phyloP scores from a whole-genome alignment of 1,139 yeast species.

The Hyphopichia buzzinii region DNA sequence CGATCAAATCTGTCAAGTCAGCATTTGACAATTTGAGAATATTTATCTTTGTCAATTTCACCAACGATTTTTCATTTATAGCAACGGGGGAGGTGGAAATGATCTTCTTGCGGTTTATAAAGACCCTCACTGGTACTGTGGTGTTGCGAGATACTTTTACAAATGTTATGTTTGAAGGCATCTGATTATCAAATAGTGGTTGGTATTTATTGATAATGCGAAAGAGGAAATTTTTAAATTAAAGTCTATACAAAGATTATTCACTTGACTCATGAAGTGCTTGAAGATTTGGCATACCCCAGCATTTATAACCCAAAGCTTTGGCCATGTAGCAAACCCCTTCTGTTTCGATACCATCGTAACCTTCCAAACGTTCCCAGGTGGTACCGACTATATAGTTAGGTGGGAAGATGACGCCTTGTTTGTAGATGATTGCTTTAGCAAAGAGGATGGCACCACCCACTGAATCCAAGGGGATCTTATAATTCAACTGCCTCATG shows the following conservation, averaged over 20 bases:
- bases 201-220: too few relatives aligned
- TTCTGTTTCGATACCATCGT: constrained; percentile 54
- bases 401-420: constrained; percentile 48
- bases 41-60: constrained; percentile 13
- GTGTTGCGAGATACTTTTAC: constrained; percentile 8
- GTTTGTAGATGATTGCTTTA: constrained; percentile 39
- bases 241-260: too few relatives aligned
- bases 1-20: constrained; percentile 12
- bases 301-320: constrained; percentile 43
- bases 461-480: constrained; percentile 41
- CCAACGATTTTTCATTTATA: constrained; percentile 14
- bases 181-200: too few relatives aligned
- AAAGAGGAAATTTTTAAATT: too few relatives aligned
- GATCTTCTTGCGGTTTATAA: constrained; percentile 13
- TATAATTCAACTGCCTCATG: constrained; percentile 13
- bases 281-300: constrained; percentile 40
- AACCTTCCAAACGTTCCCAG: constrained; percentile 49
- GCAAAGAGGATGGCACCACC: constrained; percentile 50
- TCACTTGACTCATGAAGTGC: too few relatives aligned
- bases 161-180: constrained; percentile 9
- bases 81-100: constrained; percentile 10
- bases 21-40: constrained; percentile 13
- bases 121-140: constrained; percentile 12
- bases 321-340: constrained; percentile 50
- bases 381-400: constrained; percentile 45